Evolutionary conservation across 331 rosid genomes (phyloP), one percentile per base, ranked within the genome.

Genomic region (Stylosanthes scabra): DNA sequence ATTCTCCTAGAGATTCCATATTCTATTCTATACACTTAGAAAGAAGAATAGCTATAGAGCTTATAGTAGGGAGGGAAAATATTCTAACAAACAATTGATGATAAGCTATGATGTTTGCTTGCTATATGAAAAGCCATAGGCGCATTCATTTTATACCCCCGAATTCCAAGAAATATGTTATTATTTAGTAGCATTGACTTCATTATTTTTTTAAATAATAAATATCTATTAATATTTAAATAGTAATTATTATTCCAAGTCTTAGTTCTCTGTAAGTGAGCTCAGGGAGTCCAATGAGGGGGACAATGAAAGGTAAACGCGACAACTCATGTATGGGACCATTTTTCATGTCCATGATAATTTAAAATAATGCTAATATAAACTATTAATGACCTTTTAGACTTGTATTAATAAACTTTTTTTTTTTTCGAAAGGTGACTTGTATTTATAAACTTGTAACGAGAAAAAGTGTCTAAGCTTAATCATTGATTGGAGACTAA

Each of bases 1-100:
- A 84, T 34, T 83, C 85, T 71, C 92, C 97, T 67, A 80, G 58
- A 62, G 83, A 47, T 73, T 94, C 99, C 99, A 94, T 52, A 52
- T 91, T 60, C 31, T 71, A 54, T 45, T 49, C 1, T 63, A 14
- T 61, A 2, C 9, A 76, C 41, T 74, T 68, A 20, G 25, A 20
- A 20, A 20, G 25, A 20, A 20, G 25, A 20, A 20, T 20, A 0
- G 25, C 25, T 20, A 20, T 20, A 20, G 25, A 20, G 25, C 25
- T 20, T 20, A 20, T 20, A n/a, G n/a, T n/a, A n/a, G n/a, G n/a
- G n/a, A n/a, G n/a, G n/a, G n/a, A n/a, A n/a, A n/a, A n/a, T n/a
- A n/a, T n/a, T n/a, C n/a, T n/a, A n/a, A n/a, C n/a, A n/a, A n/a
- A n/a, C n/a, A n/a, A n/a, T n/a, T n/a, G 37, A 31, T 31, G 66